Percentiles rank a stretch among this genome's conserved stretches.
Conservation (phyloP, 2,329 filamentous ascomycete genomes). For the Dactylellina leptospora region DNA sequence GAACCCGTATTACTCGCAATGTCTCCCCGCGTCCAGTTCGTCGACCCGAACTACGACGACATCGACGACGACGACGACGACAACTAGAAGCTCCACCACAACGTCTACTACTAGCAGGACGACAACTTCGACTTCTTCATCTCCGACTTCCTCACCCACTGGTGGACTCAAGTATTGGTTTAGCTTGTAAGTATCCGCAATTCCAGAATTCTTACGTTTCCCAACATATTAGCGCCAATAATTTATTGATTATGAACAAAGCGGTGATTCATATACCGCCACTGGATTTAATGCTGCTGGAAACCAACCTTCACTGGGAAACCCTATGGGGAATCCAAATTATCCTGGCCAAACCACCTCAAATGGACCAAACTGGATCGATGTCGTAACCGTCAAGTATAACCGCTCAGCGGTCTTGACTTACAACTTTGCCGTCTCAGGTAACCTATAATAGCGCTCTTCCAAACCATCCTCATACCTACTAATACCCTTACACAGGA, state of each 20-base stretch:
- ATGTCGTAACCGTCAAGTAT: conserved; percentile 33
- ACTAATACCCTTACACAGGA: not conserved
- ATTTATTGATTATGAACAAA: not conserved
- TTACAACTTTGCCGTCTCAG: conserved; percentile 33
- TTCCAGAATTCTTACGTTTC: not conserved
- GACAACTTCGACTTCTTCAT: conserved; percentile 1
- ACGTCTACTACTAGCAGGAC: conserved; percentile 11
- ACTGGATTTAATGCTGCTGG: conserved; percentile 27
- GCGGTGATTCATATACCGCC: conserved; percentile 30
- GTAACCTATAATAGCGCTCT: not conserved
- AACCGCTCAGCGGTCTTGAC: conserved; percentile 22
- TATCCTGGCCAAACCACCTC: conserved; percentile 37
- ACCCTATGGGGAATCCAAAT: conserved; percentile 26
- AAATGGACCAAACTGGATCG: conserved; percentile 35
- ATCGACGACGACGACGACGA: not conserved
- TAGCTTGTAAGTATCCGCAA: conserved; percentile 23
- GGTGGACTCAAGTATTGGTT: conserved; percentile 35
- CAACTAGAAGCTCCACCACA: conserved; percentile 20
- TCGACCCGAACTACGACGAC: conserved; percentile 32
- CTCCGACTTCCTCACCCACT: not conserved
- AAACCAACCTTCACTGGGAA: conserved; percentile 15
- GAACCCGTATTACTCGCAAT: conserved; percentile 57
- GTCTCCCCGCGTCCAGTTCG: too few species aligned
- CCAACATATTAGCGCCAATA: not conserved
- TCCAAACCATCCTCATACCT: not conserved